Evolutionary conservation across 345 rosid species (phyloP).

Genomic region (Sonneratia alba): DNA sequence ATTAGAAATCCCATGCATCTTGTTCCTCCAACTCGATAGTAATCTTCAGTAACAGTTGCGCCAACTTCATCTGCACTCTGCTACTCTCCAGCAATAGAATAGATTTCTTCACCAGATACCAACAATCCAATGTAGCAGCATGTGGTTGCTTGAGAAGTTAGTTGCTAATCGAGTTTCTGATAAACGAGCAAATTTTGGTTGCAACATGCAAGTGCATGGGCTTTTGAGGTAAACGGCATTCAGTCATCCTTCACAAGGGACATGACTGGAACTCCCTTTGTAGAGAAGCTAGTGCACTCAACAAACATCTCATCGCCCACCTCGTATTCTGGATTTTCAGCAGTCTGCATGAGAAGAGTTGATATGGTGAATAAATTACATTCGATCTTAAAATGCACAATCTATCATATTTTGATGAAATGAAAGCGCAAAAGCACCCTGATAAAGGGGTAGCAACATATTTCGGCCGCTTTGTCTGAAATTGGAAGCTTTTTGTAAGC

Average conservation of each 20-base stretch:
- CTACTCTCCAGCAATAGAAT: background rate
- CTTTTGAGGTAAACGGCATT: background rate
- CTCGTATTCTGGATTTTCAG: constrained; percentile 31
- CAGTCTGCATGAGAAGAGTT: constrained; percentile 28
- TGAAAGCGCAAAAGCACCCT: background rate
- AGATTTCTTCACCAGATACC: background rate
- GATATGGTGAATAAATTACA: background rate
- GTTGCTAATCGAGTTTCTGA: background rate
- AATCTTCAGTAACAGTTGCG: background rate
- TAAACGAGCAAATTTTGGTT: background rate
- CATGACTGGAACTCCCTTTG: constrained; percentile 74
- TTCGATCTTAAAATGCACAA: background rate
- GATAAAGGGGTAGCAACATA: no score
- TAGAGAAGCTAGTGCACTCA: constrained; percentile 58
- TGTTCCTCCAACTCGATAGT: background rate
- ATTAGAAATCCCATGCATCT: background rate
- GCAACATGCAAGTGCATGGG: background rate
- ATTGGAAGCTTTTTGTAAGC: background rate
- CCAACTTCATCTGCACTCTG: background rate
- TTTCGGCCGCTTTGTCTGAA: background rate
- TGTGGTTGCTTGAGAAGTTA: background rate
- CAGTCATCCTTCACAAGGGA: constrained; percentile 34
- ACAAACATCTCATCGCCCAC: constrained; percentile 56
- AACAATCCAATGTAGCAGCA: background rate
- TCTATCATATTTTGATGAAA: background rate